Conservation (phyloP, 495 filamentous ascomycete species). For the Annulohypoxylon bovei region DNA sequence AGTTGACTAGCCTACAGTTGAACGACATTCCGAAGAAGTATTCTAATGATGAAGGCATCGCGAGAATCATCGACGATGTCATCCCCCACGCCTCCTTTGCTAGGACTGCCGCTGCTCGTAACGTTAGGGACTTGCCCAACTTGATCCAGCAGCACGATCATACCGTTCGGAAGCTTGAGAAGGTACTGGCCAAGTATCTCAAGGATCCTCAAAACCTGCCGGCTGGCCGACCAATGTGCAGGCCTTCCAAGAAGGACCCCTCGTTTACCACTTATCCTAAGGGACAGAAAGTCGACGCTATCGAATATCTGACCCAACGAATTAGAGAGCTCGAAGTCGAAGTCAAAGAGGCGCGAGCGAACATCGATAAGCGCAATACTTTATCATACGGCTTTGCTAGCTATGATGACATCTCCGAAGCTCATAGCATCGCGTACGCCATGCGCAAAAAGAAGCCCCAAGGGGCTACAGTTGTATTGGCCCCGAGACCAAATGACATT, state of each 20-base stretch:
- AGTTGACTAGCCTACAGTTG: constrained; percentile 61
- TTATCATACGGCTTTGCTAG: constrained; percentile 95
- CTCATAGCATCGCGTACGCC: constrained; percentile 86
- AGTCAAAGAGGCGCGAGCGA: constrained; percentile 82
- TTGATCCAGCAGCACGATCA: constrained; percentile 87
- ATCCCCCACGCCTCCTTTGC: constrained; percentile 80
- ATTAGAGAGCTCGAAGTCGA: constrained; percentile 84
- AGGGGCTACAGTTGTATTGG: constrained; percentile 79
- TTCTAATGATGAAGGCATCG: constrained; percentile 85
- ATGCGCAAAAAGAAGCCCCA: constrained; percentile 81
- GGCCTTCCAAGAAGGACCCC: constrained; percentile 76
- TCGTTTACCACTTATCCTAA: constrained; percentile 65
- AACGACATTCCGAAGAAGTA: constrained; percentile 81
- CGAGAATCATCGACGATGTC: constrained; percentile 77
- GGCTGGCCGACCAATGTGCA: constrained; percentile 77
- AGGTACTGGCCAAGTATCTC: constrained; percentile 85
- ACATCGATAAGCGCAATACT: constrained; percentile 84
- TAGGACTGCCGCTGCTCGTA: constrained; percentile 83
- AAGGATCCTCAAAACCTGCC: constrained; percentile 87
- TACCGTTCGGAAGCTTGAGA: constrained; percentile 82
- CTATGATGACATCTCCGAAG: constrained; percentile 85
- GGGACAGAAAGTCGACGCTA: constrained; percentile 86
- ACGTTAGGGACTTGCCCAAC: constrained; percentile 85
- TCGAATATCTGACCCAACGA: constrained; percentile 88
- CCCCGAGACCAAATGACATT: constrained; percentile 88